Evolutionary conservation across 768 basidiomycete genomes (phyloP), one percentile per base, ranked within the genome.

Genomic region (Boletus rufocinnamomeus): DNA sequence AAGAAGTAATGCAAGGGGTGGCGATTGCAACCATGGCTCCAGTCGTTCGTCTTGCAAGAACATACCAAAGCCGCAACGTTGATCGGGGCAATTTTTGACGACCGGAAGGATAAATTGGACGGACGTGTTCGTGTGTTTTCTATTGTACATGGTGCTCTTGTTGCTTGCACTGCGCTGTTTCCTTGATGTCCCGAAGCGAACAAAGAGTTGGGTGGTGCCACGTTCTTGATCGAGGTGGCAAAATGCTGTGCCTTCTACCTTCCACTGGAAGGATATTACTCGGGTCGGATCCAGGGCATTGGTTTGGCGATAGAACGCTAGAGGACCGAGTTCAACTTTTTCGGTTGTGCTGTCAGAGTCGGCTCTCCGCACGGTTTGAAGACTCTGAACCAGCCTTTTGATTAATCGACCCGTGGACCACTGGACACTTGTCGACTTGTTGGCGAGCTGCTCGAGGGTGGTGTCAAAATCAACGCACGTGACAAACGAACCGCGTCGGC

Each of bases 401-500:
- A 11, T 21, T 21, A 23, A 11, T 21, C 21, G 13, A 41, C 21
- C 41, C 9, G 27, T 46, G 28, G 13, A 41, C 21, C 41, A 4
- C 17, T 46, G 28, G 28, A 30, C 19, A 19, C 14, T 28, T 32
- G 32, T 35, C 48, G n/a, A 34, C 21, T 21, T 34, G 48, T 23
- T 34, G 48, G 28, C 30, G 14, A 32, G 47, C 28, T 25, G 27
- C 19, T n/a, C n/a, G 14, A 9, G 10, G 17, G 28, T 16, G 27
- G 14, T 49, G 47, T 7, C 44, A n/a, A 72, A 72, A 44, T 72
- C 67, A 72, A 71, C 59, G 28, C 71, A 74, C 71, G 71, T 72
- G 71, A 72, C 61, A 66, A 70, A 50, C 48, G 70, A 72, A 72
- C 71, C 71, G 70, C 66, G 70, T 66, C 59, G 27, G 50, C 46